Evolutionary conservation across 176 grass and related monocot genomes (phyloP).

Genomic region (Tillandsia fasciculata): DNA sequence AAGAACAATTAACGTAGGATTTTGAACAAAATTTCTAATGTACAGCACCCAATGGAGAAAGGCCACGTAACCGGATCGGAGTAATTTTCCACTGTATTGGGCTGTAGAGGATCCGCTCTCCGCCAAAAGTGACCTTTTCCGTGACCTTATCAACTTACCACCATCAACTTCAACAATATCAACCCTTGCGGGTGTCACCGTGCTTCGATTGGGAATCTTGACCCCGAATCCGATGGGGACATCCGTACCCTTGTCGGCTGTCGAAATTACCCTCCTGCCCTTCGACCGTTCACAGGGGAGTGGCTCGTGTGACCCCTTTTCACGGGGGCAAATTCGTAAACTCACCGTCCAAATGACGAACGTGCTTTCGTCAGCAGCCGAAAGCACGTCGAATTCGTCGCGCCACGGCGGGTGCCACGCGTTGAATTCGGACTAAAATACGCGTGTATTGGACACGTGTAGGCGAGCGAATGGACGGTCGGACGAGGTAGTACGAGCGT

Average conservation of each 20-base stretch:
- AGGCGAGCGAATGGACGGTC: background rate
- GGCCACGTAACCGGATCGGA: background rate
- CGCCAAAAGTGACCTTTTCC: background rate
- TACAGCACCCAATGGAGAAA: no score
- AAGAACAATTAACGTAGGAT: no score
- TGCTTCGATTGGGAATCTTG: background rate
- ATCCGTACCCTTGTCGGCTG: no score
- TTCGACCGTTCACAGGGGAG: no score
- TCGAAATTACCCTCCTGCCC: no score
- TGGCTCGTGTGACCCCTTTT: background rate
- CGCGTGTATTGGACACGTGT: background rate
- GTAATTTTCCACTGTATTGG: background rate
- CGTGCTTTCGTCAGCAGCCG: background rate
- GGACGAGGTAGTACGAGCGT: background rate
- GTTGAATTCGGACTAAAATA: background rate
- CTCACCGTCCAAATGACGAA: background rate
- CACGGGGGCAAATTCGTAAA: background rate
- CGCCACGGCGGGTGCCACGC: background rate
- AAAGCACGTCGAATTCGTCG: no score
- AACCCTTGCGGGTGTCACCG: background rate
- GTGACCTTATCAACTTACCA: background rate
- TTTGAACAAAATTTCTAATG: no score
- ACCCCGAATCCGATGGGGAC: background rate
- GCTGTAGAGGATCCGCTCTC: background rate
- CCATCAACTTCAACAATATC: no score